Evolutionary conservation across 176 grass and related monocot species (phyloP), one percentile per base, ranked within the genome.

Genomic region (Carex myosuroides): DNA sequence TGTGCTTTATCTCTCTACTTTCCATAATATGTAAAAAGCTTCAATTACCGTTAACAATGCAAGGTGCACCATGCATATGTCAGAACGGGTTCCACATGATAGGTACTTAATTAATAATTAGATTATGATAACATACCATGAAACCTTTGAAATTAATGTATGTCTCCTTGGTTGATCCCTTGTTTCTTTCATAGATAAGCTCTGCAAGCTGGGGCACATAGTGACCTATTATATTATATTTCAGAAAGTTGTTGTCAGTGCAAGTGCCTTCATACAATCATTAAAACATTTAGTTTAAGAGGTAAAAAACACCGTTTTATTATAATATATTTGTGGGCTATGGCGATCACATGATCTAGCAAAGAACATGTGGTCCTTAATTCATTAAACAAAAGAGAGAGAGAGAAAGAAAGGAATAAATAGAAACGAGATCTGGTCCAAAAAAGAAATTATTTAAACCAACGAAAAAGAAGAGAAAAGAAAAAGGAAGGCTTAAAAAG

Each of bases 181-280:
- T 94, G 86, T 90, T 93, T 85, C 89, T 91, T 52, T 98, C 91
- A 83, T 91, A 91, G 84, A 94, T 91, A n/a, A 89, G 86, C 85
- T 98, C 90, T 18, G 95, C 88, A 52, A 98, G 92, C 84, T 98
- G 95, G 41, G 95, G 95, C 63, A 94, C 95, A 82, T 98, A 98
- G 67, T 98, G 95, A 81, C 95, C 95, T 98, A 64, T 50, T 50
- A 50, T 50, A 50, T 41, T 13, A 79, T 55, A 52, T 64, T 61
- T 8, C 12, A 80, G 26, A 73, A 81, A 6, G 30, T 32, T 39
- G 37, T 53, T 41, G 24, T 54, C 13, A 76, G 61, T 29, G 3
- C 16, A 54, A 66, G 24, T 65, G 46, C 30, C 42, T 54, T 60
- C 13, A 41, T 58, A 29, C 9, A 54, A 10, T 75, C 18, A 75